Conservation (phyloP, 1,284 basidiomycete species). For the Cerioporus squamosus region DNA sequence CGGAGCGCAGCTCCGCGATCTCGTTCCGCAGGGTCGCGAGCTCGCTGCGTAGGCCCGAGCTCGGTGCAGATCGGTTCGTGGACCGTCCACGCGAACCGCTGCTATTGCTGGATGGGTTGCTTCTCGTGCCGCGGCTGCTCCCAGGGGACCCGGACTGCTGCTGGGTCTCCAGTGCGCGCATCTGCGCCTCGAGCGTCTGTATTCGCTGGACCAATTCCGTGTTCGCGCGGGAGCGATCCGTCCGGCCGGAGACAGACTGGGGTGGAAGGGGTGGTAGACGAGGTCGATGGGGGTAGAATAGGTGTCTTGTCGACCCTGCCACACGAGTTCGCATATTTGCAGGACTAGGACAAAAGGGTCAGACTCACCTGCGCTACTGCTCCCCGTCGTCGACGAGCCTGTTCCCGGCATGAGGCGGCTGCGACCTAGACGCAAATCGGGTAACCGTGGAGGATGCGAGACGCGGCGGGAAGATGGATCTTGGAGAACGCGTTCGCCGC, state of each 20-base stretch:
- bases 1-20: background rate
- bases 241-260: background rate
- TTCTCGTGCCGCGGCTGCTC: background rate
- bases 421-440: background rate
- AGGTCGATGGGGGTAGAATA: background rate
- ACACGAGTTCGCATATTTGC: no score
- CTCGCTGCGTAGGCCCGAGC: background rate
- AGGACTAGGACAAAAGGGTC: no score
- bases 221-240: background rate
- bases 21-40: background rate
- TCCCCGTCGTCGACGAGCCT: no score
- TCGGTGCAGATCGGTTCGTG: background rate
- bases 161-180: background rate
- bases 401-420: no score
- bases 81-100: background rate
- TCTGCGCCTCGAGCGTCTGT: slow-evolving; percentile 1
- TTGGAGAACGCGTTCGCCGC: background rate
- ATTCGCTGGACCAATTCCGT: background rate
- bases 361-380: no score
- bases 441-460: background rate
- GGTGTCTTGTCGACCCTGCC: no score
- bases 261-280: background rate
- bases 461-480: no score
- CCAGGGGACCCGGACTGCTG: background rate
- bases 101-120: background rate